Base-by-base conservation (phyloP, 2,329 filamentous ascomycete genomes). In the Phialophora expanda region DNA sequence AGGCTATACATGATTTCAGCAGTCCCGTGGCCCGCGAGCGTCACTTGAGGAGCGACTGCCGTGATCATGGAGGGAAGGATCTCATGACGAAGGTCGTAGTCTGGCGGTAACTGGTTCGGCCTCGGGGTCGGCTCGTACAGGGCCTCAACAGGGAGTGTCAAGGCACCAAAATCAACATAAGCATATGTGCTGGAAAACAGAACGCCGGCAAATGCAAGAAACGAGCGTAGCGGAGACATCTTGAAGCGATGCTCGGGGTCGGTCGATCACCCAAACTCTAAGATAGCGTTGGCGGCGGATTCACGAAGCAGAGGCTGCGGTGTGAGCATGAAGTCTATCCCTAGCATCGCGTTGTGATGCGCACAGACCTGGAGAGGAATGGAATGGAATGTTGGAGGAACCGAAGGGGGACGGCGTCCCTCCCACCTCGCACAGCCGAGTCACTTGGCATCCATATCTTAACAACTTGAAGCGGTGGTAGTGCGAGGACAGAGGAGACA, bases 1-100 rank as follows among this genome's bases (percentile, higher is more conserved):
- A 71, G 61, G 44, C 70, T 71, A 62, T 69, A 70, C 24, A 68
- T 54, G 3, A 62, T 71, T n/a, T 70, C 54, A 12, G 38, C 54
- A 7, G 66, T 60, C 7, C 70, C 68, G 51, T 71, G 67, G 24
- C 61, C 34, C 12, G 62, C 59, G 14, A 66, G 38, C 20, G 60
- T 69, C 38, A 71, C 60, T 30, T 62, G 64, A 14, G 68, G 68
- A 5, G 70, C 64, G 7, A 71, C 65, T 14, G 70, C 70, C 46
- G 66, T 71, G 59, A 70, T 66, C 68, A 70, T 67, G 7, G 67
- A 71, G 12, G 68, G 63, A 28, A 66, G 65, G 20, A 67, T 53
- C 30, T 64, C 67, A 57, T 66, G 64, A 20, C 69, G 67, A 46
- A 71, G 61, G 55, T 66, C 66, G 17, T 60, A 60, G 56, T 63